Conservation (phyloP, 441 rosid genomes). For the Pelargonium citronellum region DNA sequence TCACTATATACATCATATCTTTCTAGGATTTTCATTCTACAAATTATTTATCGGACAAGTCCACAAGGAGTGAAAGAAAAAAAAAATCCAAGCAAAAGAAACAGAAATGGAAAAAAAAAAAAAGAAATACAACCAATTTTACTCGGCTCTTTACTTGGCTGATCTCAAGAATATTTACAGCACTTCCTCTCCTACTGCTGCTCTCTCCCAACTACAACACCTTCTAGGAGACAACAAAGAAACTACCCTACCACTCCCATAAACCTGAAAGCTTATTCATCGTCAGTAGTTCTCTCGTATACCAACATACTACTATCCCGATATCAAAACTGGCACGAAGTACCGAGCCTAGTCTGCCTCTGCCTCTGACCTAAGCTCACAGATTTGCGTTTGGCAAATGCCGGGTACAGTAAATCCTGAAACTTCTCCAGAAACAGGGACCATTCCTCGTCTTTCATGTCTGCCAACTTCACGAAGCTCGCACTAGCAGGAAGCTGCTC, state of each 20-base stretch:
- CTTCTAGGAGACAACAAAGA: no score
- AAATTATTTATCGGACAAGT: neutral
- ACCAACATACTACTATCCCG: neutral
- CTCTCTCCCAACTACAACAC: no score
- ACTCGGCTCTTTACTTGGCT: neutral
- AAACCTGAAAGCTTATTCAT: neutral
- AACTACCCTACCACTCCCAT: neutral
- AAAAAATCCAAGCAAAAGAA: neutral
- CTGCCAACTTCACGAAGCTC: neutral
- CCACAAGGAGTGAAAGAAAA: neutral
- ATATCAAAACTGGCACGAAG: slow-evolving; percentile 2
- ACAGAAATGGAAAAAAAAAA: neutral
- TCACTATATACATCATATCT: neutral
- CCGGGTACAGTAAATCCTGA: slow-evolving; percentile 1
- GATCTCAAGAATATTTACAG: slow-evolving; percentile 1
- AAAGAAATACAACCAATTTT: neutral
- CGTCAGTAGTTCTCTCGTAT: no score
- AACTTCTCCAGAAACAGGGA: slow-evolving; percentile 1
- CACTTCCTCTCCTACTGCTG: neutral
- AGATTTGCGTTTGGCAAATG: neutral
- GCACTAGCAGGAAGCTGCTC: neutral
- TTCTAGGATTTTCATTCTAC: neutral
- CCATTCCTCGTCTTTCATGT: neutral
- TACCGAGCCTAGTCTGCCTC: neutral
- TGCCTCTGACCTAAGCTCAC: slow-evolving; percentile 2